phyloP scores from a whole-genome alignment of 2,329 filamentous ascomycete genomes.

The Fonsecaea monophora region DNA sequence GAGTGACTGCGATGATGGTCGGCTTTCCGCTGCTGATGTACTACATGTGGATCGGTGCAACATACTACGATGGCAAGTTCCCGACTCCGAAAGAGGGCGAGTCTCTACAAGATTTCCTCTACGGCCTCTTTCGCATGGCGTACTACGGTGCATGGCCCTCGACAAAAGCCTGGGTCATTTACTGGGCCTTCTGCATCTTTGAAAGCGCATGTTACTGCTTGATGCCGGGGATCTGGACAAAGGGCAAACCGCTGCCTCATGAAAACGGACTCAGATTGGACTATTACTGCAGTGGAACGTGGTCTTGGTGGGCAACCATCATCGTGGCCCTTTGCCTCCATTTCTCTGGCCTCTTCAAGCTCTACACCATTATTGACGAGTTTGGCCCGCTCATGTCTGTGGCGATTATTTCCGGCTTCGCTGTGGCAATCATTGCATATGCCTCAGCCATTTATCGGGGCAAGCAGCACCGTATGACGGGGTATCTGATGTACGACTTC shows the following conservation, averaged over 20 bases:
- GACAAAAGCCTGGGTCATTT: constrained; percentile 84
- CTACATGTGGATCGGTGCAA: constrained; percentile 98
- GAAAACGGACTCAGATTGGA: constrained; percentile 81
- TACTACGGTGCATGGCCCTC: constrained; percentile 87
- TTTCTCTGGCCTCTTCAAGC: constrained; percentile 80
- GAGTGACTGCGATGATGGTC: constrained; percentile 84
- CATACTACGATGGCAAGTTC: constrained; percentile 85
- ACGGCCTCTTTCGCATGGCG: constrained; percentile 73
- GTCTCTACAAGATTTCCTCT: constrained; percentile 72
- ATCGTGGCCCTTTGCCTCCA: constrained; percentile 74
- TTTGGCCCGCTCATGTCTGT: constrained; percentile 94
- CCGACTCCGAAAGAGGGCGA: constrained; percentile 72
- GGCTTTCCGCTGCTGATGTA: constrained; percentile 95
- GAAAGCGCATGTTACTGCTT: constrained; percentile 83
- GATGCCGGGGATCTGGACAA: constrained; percentile 84
- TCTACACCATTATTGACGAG: constrained; percentile 92
- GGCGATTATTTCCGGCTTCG: constrained; percentile 86
- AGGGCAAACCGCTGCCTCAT: constrained; percentile 86
- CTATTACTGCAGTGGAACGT: constrained; percentile 93
- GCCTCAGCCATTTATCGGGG: constrained; percentile 81
- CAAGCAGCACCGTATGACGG: constrained; percentile 90
- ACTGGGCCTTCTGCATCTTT: constrained; percentile 90
- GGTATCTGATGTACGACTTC: constrained; percentile 80
- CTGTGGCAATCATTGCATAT: constrained; percentile 84
- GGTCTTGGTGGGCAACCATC: constrained; percentile 87